Percentiles rank a stretch among this genome's conserved stretches.
Evolutionary conservation across 2,329 filamentous ascomycete genomes (phyloP).

Genomic region (Pseudogymnoascus sp.): DNA sequence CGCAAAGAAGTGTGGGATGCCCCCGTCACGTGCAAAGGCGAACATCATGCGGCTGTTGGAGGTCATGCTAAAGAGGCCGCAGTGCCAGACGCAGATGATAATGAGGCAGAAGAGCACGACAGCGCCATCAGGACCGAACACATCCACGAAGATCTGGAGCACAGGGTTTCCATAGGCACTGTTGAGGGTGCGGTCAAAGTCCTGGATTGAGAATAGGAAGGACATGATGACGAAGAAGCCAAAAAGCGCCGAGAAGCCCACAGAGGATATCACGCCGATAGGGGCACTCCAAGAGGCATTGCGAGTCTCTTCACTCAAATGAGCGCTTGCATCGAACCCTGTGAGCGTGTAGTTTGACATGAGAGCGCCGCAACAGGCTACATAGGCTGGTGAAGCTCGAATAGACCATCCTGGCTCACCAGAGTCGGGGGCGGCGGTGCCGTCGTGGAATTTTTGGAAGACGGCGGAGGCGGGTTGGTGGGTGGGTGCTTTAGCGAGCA

Average conservation of each 20-base stretch:
- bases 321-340: constrained; percentile 49
- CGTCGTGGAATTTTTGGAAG: constrained; percentile 47
- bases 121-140: constrained; percentile 48
- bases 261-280: constrained; percentile 49
- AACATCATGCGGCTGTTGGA: constrained; percentile 55
- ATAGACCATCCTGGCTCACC: constrained; percentile 44
- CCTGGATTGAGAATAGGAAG: constrained; percentile 52
- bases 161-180: constrained; percentile 45
- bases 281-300: constrained; percentile 51
- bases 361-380: constrained; percentile 46
- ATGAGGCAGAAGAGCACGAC: constrained; percentile 48
- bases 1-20: constrained; percentile 48
- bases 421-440: constrained; percentile 34
- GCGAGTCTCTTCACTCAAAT: constrained; percentile 50
- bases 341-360: constrained; percentile 49
- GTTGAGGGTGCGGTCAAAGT: constrained; percentile 43
- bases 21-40: constrained; percentile 49
- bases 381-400: constrained; percentile 46
- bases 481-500: constrained; percentile 50
- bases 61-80: constrained; percentile 51
- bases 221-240: constrained; percentile 53
- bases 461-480: constrained; percentile 49
- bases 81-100: constrained; percentile 56
- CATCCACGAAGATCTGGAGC: constrained; percentile 50
- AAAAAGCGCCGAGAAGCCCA: constrained; percentile 48